Evolutionary conservation across 306 rosid genomes (phyloP).

Genomic region (Notholithocarpus densiflorus): DNA sequence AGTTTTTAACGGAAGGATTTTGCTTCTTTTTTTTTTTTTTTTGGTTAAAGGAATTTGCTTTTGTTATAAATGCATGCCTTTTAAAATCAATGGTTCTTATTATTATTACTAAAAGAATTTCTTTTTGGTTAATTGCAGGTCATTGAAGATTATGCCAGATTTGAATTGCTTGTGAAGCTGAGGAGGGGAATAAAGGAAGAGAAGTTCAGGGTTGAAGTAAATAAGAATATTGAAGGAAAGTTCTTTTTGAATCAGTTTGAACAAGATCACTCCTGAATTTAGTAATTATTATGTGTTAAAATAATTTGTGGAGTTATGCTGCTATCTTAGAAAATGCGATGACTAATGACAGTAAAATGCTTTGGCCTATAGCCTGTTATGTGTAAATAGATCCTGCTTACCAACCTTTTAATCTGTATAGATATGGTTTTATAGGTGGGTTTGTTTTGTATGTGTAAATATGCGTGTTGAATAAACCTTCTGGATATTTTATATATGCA

Average conservation of each 20-base stretch:
- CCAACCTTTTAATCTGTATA: background rate
- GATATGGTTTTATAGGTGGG: background rate
- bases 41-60: background rate
- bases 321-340: background rate
- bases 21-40: background rate
- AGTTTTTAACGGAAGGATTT: background rate
- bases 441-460: background rate
- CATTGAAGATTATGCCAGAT: conserved; percentile 43
- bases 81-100: background rate
- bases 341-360: background rate
- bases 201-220: conserved; percentile 32
- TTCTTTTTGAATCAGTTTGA: conserved; percentile 28
- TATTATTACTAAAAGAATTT: background rate
- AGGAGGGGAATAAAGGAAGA: conserved; percentile 34
- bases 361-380: background rate
- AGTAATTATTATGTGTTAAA: background rate
- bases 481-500: background rate
- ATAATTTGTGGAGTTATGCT: conserved; percentile 7
- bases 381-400: background rate
- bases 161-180: conserved; percentile 38
- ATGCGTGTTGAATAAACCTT: background rate
- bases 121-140: conserved; percentile 30
- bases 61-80: background rate
- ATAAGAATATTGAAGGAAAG: conserved; percentile 28
- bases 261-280: conserved; percentile 15